phyloP scores from a whole-genome alignment of 306 rosid species.

The Rosa persica region DNA sequence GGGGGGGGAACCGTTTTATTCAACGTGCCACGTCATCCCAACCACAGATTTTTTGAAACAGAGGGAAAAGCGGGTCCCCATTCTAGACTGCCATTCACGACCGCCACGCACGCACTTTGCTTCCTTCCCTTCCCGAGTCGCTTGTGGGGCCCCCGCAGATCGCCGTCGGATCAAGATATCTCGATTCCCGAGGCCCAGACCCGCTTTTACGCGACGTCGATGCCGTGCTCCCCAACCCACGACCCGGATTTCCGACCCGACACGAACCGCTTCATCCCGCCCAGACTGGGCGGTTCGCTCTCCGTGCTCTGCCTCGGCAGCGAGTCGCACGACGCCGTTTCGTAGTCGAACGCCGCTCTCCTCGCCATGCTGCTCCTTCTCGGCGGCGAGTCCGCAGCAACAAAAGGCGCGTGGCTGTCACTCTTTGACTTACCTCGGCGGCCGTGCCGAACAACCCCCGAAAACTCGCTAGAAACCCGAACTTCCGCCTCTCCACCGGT shows the following conservation, averaged over 20 bases:
- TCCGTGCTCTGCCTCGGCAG: slow-evolving; percentile 59
- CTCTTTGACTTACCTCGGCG: slow-evolving; percentile 34
- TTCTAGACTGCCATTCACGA: slow-evolving; percentile 33
- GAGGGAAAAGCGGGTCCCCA: slow-evolving; percentile 6
- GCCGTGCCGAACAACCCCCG: slow-evolving; percentile 50
- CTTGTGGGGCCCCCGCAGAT: slow-evolving; percentile 28
- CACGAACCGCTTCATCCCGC: slow-evolving; percentile 60
- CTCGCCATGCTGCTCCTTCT: slow-evolving; percentile 16
- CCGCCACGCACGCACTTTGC: slow-evolving; percentile 7
- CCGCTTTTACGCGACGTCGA: slow-evolving; percentile 23
- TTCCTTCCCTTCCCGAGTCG: not conserved
- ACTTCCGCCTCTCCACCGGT: slow-evolving; percentile 35
- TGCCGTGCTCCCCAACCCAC: slow-evolving; percentile 47
- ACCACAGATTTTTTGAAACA: slow-evolving; percentile 21
- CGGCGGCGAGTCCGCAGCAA: slow-evolving; percentile 25
- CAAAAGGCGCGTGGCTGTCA: slow-evolving; percentile 21
- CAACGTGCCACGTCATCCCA: slow-evolving; percentile 59
- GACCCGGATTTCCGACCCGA: slow-evolving; percentile 80
- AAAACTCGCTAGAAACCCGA: slow-evolving; percentile 60
- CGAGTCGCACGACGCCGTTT: slow-evolving; percentile 34
- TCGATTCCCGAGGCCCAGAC: not conserved
- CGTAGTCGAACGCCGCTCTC: slow-evolving; percentile 8
- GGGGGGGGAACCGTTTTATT: slow-evolving; percentile 43
- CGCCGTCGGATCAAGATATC: slow-evolving; percentile 19
- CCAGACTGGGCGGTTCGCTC: slow-evolving; percentile 63